Evolutionary conservation across 2,329 filamentous ascomycete genomes (phyloP).

Genomic region (Parafenestella ontariensis): DNA sequence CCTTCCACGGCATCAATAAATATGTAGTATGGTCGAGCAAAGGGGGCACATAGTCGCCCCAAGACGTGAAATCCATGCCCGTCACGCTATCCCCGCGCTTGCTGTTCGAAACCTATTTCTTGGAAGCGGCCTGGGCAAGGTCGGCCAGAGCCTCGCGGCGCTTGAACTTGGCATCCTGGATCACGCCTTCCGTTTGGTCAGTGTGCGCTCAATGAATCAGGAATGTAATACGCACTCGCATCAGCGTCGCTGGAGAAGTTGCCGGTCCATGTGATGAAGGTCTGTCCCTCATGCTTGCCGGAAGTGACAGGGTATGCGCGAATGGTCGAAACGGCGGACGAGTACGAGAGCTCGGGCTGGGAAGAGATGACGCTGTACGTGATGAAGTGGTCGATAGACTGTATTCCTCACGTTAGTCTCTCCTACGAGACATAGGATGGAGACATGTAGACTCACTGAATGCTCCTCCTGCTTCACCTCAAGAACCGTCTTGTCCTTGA

Average conservation of each 20-base stretch:
- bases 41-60: background rate
- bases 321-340: constrained; percentile 71
- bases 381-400: constrained; percentile 77
- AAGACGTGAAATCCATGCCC: background rate
- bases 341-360: constrained; percentile 70
- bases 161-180: constrained; percentile 79
- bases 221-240: constrained; percentile 61
- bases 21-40: background rate
- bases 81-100: background rate
- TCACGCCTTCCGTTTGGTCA: constrained; percentile 61
- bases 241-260: constrained; percentile 76
- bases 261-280: constrained; percentile 72
- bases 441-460: constrained; percentile 58
- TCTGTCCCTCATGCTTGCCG: constrained; percentile 68
- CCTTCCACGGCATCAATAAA: background rate
- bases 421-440: background rate
- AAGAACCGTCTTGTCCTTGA: constrained; percentile 71
- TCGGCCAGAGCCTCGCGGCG: constrained; percentile 74
- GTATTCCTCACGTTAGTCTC: background rate
- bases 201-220: background rate
- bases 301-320: constrained; percentile 71
- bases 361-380: constrained; percentile 75
- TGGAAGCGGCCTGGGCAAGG: constrained; percentile 61
- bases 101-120: constrained; percentile 37
- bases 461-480: constrained; percentile 81